phyloP scores from a whole-genome alignment of 1,284 basidiomycete species.

The Austroboletus niveus region DNA sequence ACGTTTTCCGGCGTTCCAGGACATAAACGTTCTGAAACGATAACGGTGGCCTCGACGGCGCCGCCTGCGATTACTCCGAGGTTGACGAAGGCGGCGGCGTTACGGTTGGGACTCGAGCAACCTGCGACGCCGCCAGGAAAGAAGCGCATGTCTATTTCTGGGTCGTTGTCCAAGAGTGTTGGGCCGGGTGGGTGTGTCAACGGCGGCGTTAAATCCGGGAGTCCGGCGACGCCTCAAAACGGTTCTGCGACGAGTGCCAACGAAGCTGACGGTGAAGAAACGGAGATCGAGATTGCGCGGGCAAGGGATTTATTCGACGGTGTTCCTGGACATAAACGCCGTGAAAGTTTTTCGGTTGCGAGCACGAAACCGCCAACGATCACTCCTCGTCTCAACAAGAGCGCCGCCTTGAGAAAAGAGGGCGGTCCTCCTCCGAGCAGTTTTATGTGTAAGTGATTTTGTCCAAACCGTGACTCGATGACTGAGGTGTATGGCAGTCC shows the following conservation, averaged over 20 bases:
- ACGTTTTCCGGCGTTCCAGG: conserved; percentile 76
- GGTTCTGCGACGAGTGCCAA: conserved; percentile 16
- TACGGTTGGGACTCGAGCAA: conserved; percentile 54
- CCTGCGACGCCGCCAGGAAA: conserved; percentile 36
- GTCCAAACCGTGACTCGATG: background rate
- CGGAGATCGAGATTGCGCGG: conserved; percentile 28
- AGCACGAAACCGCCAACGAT: conserved; percentile 60
- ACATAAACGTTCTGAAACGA: conserved; percentile 65
- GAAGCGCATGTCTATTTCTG: conserved; percentile 23
- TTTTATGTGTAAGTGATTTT: conserved; percentile 54
- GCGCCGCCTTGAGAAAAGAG: conserved; percentile 59
- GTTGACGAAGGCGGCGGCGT: conserved; percentile 69
- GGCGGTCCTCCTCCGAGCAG: conserved; percentile 54
- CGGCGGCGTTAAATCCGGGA: background rate
- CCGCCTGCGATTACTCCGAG: conserved; percentile 70
- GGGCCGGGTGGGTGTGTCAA: conserved; percentile 2
- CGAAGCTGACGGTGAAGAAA: conserved; percentile 34
- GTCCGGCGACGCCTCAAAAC: conserved; percentile 9
- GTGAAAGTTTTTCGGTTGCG: conserved; percentile 68
- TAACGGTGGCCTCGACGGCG: conserved; percentile 70
- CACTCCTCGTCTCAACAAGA: conserved; percentile 65
- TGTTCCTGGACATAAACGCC: conserved; percentile 78
- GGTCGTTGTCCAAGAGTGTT: conserved; percentile 8
- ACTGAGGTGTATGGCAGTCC: conserved; percentile 36
- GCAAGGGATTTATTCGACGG: conserved; percentile 60